phyloP scores from a whole-genome alignment of 495 filamentous ascomycete species.

The Astrocystis sublimbata region DNA sequence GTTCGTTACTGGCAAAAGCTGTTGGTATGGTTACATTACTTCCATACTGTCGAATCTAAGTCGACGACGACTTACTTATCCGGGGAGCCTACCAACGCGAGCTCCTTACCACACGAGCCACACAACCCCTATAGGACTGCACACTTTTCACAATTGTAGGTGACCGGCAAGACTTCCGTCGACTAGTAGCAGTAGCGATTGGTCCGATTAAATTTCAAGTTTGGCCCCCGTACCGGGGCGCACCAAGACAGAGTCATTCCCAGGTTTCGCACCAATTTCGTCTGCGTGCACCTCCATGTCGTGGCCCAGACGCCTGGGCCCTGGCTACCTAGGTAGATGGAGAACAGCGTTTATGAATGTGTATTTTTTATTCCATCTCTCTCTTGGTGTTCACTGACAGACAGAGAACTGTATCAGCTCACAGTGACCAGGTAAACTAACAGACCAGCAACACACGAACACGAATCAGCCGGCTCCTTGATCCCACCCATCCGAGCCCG shows the following conservation, averaged over 20 bases:
- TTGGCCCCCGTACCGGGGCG: no score
- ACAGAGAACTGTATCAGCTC: not conserved
- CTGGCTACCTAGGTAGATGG: no score
- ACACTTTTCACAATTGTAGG: not conserved
- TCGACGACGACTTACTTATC: not conserved
- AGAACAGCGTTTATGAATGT: no score
- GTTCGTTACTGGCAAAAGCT: not conserved
- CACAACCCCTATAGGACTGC: no score
- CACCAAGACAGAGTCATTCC: not conserved
- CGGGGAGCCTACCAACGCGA: not conserved
- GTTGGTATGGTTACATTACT: constrained; percentile 2
- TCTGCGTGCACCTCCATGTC: not conserved
- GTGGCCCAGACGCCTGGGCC: no score
- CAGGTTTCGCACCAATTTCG: not conserved
- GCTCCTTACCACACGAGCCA: not conserved
- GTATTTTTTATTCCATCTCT: no score
- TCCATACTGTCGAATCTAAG: no score
- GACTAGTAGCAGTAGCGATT: not conserved
- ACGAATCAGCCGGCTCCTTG: not conserved
- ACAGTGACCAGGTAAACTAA: no score
- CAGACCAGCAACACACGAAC: not conserved
- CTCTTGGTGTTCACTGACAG: not conserved
- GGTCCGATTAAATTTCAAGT: not conserved
- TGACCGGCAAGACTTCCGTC: not conserved
- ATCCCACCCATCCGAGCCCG: not conserved